phyloP scores from a whole-genome alignment of 2,329 filamentous ascomycete genomes.

The Colletotrichum gigasporum region DNA sequence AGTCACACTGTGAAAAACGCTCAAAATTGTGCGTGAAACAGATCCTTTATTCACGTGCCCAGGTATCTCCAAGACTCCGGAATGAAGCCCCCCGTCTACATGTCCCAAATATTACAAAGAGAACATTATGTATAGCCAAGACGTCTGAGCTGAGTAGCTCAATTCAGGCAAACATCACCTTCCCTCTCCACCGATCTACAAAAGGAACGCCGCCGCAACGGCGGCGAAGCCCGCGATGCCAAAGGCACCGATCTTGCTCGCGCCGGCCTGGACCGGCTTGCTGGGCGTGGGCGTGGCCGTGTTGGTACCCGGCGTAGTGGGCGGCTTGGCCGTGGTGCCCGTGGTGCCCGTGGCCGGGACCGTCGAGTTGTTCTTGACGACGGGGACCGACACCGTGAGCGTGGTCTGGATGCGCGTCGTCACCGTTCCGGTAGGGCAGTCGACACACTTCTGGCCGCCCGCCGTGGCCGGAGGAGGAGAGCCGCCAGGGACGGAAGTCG shows the following conservation, averaged over 20 bases:
- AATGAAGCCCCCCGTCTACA: too few relatives aligned
- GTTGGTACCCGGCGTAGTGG: background rate
- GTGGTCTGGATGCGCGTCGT: slow-evolving; percentile 12
- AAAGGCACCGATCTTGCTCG: slow-evolving; percentile 23
- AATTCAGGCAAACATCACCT: background rate
- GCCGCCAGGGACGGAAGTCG: background rate
- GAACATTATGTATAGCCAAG: background rate
- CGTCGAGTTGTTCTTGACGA: slow-evolving; percentile 24
- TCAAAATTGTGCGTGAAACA: too few relatives aligned
- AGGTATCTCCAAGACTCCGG: too few relatives aligned
- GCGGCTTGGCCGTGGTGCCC: slow-evolving; percentile 14
- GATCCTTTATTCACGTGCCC: background rate
- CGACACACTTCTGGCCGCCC: slow-evolving; percentile 1
- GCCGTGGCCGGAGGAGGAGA: background rate
- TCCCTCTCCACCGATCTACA: background rate
- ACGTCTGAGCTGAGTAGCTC: too few relatives aligned
- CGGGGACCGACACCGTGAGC: slow-evolving; percentile 15
- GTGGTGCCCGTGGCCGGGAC: slow-evolving; percentile 1
- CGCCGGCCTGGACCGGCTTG: slow-evolving; percentile 28
- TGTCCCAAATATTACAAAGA: too few relatives aligned
- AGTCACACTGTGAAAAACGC: too few relatives aligned
- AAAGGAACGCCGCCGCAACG: slow-evolving; percentile 19
- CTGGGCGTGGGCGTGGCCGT: slow-evolving; percentile 38
- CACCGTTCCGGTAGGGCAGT: too few relatives aligned
- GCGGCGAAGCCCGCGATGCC: slow-evolving; percentile 35